A percentile compares a stretch with the other conserved stretches of the same genome.
Evolutionary conservation across 1,284 basidiomycete genomes (phyloP).

Genomic region (Ceratobasidium sp.): DNA sequence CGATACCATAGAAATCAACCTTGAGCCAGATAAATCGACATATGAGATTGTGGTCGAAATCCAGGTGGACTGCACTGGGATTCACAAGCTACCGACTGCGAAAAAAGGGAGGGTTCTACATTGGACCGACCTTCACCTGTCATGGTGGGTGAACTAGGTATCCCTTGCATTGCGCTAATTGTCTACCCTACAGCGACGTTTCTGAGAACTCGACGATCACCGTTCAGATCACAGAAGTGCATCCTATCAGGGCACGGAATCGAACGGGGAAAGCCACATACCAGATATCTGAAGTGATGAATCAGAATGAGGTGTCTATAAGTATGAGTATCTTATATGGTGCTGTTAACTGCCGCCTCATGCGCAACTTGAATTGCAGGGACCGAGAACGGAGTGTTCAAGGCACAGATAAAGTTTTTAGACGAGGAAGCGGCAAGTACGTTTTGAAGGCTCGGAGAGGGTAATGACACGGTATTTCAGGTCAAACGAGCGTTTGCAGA

Average conservation of each 20-base stretch:
- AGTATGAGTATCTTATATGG: not conserved
- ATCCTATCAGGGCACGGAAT: not conserved
- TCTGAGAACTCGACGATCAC: not conserved
- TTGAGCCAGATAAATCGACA: not conserved
- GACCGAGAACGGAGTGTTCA: not conserved
- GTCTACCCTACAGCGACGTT: not conserved
- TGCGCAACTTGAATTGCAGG: not conserved
- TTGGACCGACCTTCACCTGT: not conserved
- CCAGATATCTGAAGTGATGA: not conserved
- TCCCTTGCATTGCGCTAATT: too few relatives aligned
- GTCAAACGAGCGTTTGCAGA: not conserved
- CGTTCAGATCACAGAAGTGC: not conserved
- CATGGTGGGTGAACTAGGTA: not conserved
- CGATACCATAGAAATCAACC: not conserved
- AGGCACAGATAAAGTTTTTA: not conserved
- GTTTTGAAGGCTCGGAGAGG: too few relatives aligned
- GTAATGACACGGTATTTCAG: not conserved
- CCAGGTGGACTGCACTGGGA: not conserved
- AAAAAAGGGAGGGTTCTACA: not conserved
- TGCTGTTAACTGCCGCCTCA: not conserved
- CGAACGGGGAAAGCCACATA: not conserved
- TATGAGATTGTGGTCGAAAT: conserved; percentile 3
- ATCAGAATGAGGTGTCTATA: not conserved
- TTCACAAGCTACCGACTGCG: not conserved
- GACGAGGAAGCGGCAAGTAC: not conserved